phyloP scores from a whole-genome alignment of 495 filamentous ascomycete species.

The Aspergillus haitiensis region DNA sequence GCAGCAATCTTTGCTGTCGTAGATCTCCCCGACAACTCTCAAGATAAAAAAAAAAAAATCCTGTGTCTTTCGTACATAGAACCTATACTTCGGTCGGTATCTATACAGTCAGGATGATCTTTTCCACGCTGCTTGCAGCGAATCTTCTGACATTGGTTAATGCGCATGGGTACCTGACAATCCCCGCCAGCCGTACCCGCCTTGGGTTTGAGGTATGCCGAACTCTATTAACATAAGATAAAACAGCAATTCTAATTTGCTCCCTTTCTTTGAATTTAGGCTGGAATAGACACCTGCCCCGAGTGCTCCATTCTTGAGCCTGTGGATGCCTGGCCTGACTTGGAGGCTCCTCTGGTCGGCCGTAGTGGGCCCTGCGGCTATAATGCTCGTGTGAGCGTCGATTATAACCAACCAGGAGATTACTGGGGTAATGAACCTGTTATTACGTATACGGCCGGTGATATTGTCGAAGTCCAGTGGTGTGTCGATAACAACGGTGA shows the following conservation, averaged over 20 bases:
- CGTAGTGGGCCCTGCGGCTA: conserved; percentile 57
- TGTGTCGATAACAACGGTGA: conserved; percentile 61
- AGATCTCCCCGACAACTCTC: too few species aligned
- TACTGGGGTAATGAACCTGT: conserved; percentile 49
- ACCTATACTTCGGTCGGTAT: too few species aligned
- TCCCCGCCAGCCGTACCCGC: background rate
- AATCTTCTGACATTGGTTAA: background rate
- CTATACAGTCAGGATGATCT: background rate
- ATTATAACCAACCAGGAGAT: conserved; percentile 52
- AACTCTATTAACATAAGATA: conserved; percentile 21
- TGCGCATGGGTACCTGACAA: background rate
- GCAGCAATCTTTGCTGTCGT: too few species aligned
- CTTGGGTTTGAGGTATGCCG: background rate
- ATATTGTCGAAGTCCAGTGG: conserved; percentile 53
- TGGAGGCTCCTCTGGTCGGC: conserved; percentile 47
- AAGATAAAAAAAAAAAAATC: too few species aligned
- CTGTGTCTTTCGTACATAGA: too few species aligned
- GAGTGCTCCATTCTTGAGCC: conserved; percentile 60
- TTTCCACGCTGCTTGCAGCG: background rate
- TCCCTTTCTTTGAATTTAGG: conserved; percentile 14
- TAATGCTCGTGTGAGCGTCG: conserved; percentile 54
- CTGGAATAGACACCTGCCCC: conserved; percentile 53
- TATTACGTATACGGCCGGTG: conserved; percentile 46
- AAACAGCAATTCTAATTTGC: too few species aligned
- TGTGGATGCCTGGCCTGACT: conserved; percentile 52